Conservation (phyloP, 257 asterid genomes). For the Lycium barbarum region DNA sequence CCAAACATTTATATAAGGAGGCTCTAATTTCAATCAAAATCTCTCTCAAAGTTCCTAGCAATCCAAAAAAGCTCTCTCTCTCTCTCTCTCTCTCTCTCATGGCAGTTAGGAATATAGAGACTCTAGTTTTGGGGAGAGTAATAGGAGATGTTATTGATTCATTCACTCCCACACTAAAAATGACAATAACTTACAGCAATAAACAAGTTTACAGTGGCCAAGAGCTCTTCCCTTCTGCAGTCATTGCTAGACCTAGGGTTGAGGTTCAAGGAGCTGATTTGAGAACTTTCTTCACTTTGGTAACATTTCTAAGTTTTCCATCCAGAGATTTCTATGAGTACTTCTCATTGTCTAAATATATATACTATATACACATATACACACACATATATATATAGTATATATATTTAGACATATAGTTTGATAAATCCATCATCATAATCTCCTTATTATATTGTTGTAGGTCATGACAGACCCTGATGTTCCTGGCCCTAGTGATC, state of each 20-base stretch:
- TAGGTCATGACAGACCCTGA: conserved; percentile 89
- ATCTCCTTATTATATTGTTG: not conserved
- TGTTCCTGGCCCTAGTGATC: conserved; percentile 92
- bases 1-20: not conserved
- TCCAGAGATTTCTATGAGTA: too few species aligned
- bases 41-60: not conserved
- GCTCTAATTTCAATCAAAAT: not conserved
- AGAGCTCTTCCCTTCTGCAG: conserved; percentile 74
- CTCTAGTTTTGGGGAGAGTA: conserved; percentile 76
- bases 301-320: conserved; percentile 12
- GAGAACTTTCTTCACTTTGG: conserved; percentile 80
- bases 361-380: too few species aligned
- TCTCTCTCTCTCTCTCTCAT: conserved; percentile 26
- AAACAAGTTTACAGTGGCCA: conserved; percentile 70
- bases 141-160: conserved; percentile 74
- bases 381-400: too few species aligned
- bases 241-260: conserved; percentile 56
- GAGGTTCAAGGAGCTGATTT: conserved; percentile 66
- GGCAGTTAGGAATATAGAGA: conserved; percentile 54
- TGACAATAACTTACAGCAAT: conserved; percentile 52
- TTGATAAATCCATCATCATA: not conserved
- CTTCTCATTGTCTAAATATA: too few species aligned
- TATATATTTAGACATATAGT: too few species aligned
- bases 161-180: conserved; percentile 52
- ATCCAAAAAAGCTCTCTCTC: conserved; percentile 23